A percentile compares a stretch with the other conserved stretches of the same genome.
These are phyloP conservation scores for Cercospora sojina DNA, from an alignment of 2,329 filamentous ascomycete species.

Conservation along the genomic window DNA sequence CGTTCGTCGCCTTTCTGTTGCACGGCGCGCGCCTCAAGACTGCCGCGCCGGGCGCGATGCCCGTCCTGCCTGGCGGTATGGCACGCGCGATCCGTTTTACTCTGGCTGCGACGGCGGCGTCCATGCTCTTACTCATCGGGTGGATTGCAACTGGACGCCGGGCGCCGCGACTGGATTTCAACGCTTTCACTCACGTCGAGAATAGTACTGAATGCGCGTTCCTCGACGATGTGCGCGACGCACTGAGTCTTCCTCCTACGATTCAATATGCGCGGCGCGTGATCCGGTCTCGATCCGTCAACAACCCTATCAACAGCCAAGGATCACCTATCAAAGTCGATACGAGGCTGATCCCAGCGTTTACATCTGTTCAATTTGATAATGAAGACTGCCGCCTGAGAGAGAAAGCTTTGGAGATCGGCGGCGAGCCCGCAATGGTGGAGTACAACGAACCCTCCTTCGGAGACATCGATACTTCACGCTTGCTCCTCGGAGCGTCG, in stretches of 20 bases:
- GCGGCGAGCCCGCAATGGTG: background rate
- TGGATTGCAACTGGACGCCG: background rate
- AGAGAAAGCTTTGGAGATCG: background rate
- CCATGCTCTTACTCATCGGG: background rate
- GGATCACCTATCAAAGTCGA: background rate
- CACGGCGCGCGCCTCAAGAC: background rate
- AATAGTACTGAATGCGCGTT: background rate
- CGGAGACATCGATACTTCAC: background rate
- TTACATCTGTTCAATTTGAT: background rate
- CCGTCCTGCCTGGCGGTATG: background rate
- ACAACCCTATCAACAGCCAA: background rate
- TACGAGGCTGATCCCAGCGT: background rate
- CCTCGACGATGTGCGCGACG: background rate
- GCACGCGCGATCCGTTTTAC: background rate
- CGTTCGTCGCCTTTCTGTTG: background rate
- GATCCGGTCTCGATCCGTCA: background rate
- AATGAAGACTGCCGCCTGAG: background rate
- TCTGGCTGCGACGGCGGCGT: background rate
- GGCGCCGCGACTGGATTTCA: background rate
- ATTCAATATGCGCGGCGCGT: background rate
- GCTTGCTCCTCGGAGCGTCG: background rate
- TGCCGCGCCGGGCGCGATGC: background rate
- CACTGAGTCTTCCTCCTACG: background rate
- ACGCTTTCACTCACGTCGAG: background rate
- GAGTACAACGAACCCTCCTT: background rate